Base-by-base conservation (phyloP, 345 rosid genomes). In the Corchorus olitorius region DNA sequence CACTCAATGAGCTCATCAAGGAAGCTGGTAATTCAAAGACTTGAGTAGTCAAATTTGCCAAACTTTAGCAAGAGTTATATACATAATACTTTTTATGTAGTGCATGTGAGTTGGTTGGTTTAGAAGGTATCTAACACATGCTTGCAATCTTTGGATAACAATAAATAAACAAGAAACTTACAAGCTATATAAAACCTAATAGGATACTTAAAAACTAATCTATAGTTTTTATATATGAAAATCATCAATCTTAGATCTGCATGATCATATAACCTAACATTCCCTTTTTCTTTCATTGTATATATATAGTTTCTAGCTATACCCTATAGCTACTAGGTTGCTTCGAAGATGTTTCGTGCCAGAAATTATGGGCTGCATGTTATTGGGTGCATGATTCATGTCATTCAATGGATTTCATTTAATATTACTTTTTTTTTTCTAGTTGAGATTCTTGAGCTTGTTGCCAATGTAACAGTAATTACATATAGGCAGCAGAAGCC, bases 321-420 rank as follows among this genome's bases (percentile, higher is more conserved):
- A 27, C 27, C 27, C 27, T 27, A 27, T 27, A 27, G 27, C 27
- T 27, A 27, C 27, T 27, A 46, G 45, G 20, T 73, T 71, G 54
- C 77, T 65, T 79, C 75, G 19, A 66, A 20, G 76, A 76, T 69
- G 64, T 72, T 79, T 72, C 70, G 20, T 66, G 58, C 72, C n/a
- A 41, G 60, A 73, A 16, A 64, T 74, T 73, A 81, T 80, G 85
- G 88, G 66, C 37, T 73, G 82, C 89, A 84, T 83, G 87, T 82
- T 81, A 76, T 79, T 75, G 84, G 79, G 43, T 39, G 43, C 27
- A 39, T 50, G 48, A 55, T 66, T 55, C 19, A 75, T 70, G 20
- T 16, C 45, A 54, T n/a, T 54, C 15, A 0, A 54, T 37, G 62
- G 65, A 55, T 72, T n/a, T 72, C 41, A 48, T 73, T 22, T 22